Base-by-base conservation (phyloP, 2,329 filamentous ascomycete genomes). In the Diaporthe nobilis region DNA sequence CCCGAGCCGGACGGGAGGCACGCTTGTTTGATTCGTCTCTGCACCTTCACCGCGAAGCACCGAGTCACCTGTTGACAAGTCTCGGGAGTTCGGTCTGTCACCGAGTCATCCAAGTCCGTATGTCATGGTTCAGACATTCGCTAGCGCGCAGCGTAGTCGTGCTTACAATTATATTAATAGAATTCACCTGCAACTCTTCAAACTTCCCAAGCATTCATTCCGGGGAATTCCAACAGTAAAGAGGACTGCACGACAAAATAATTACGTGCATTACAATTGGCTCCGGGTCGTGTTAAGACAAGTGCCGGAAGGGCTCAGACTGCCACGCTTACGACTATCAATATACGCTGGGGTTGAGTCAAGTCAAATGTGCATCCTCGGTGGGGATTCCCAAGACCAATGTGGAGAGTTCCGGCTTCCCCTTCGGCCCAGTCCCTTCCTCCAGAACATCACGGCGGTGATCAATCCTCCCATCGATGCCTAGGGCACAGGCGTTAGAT, bases 281-380 rank as follows among this genome's bases (percentile, higher is more conserved):
- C 39, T n/a, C 37, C 65, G 47, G 47, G 4, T 53, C 42, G 13
- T 12, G 28, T 8, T 25, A 51, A 53, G 31, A 53, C 47, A 53
- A 39, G 13, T 49, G 12, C 65, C 65, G 49, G 47, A 55, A 15
- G 34, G 47, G 65, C 34, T 70, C 65, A 28, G 65, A 70, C 65
- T 70, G 49, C 17, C 15, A 55, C 17, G 13, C 49, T 70, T 70
- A 55, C n/a, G 22, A 39, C n/a, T 70, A 47, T 39, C n/a, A 53
- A 55, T 70, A 70, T 70, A 55, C 17, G 37, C 65, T 39, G 49
- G 65, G 65, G 31, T 70, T 28, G 65, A 70, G 65, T 70, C 65
- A 70, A 70, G 65, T 55, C 65, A 55, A 42, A 44, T 44, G 60
- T 44, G 39, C 60, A 61, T 42, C 58, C 7, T 61, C n/a, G 13